Conservation (phyloP, 768 basidiomycete genomes). For the Pleurotus djamor region DNA sequence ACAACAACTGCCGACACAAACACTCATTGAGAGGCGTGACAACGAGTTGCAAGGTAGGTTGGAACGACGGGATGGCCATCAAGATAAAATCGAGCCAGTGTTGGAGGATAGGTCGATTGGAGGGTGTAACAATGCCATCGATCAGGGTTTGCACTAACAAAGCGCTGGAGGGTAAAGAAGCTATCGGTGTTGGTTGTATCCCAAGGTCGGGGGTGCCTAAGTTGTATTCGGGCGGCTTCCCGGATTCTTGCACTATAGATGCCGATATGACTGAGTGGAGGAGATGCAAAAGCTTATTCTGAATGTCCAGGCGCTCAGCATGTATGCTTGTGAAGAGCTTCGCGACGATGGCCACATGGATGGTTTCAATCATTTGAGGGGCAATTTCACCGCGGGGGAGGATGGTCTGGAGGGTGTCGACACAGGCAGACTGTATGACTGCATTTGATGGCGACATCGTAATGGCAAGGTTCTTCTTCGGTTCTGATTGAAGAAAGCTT, state of each 20-base stretch:
- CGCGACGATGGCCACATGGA: slow-evolving; percentile 70
- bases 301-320: slow-evolving; percentile 69
- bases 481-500: slow-evolving; percentile 71
- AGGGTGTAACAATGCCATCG: slow-evolving; percentile 69
- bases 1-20: slow-evolving; percentile 67
- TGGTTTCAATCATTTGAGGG: slow-evolving; percentile 47
- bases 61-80: slow-evolving; percentile 86
- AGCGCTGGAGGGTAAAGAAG: slow-evolving; percentile 57
- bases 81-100: slow-evolving; percentile 98
- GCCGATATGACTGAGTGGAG: slow-evolving; percentile 84
- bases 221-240: slow-evolving; percentile 14
- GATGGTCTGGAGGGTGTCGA: slow-evolving; percentile 83
- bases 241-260: slow-evolving; percentile 38
- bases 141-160: slow-evolving; percentile 75
- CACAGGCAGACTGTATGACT: slow-evolving; percentile 66
- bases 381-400: slow-evolving; percentile 83
- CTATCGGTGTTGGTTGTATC: slow-evolving; percentile 19
- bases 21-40: slow-evolving; percentile 79
- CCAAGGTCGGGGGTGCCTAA: slow-evolving; percentile 32
- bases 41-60: slow-evolving; percentile 62
- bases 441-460: slow-evolving; percentile 63
- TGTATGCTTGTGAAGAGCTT: slow-evolving; percentile 80
- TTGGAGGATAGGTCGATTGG: slow-evolving; percentile 81
- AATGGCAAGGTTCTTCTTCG: slow-evolving; percentile 40
- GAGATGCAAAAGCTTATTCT: slow-evolving; percentile 91